A percentile compares a stretch with the other conserved stretches of the same genome.
Evolutionary conservation across 108 stramenopile genomes (phyloP).

Genomic region (Parietichytrium sp.): DNA sequence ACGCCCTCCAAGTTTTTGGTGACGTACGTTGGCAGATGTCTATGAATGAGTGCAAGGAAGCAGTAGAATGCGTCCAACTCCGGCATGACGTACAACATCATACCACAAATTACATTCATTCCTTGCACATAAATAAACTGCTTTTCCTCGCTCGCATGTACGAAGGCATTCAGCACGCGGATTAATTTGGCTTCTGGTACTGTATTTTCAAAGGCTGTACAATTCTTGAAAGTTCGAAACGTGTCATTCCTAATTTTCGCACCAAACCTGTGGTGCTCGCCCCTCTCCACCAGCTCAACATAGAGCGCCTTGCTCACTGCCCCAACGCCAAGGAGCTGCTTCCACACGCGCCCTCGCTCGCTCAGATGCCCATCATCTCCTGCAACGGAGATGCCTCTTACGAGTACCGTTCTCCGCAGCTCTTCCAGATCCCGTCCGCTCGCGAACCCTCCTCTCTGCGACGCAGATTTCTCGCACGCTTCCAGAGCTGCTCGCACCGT

Average conservation of each 20-base stretch:
- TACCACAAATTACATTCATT: slow-evolving; percentile 29
- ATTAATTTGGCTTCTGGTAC: slow-evolving; percentile 22
- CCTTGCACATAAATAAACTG: slow-evolving; percentile 33
- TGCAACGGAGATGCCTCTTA: neutral
- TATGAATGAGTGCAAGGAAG: neutral
- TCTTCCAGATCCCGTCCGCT: too few species aligned
- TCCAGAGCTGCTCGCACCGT: too few species aligned
- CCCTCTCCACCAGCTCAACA: neutral
- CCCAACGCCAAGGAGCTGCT: neutral
- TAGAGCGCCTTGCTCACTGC: neutral
- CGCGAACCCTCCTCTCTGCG: too few species aligned
- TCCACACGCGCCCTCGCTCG: slow-evolving; percentile 11
- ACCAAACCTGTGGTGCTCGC: slow-evolving; percentile 10
- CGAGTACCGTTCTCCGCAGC: neutral
- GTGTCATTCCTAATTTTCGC: slow-evolving; percentile 26
- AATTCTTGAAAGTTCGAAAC: slow-evolving; percentile 33
- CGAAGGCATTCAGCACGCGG: slow-evolving; percentile 8
- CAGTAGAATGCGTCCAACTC: slow-evolving; percentile 27
- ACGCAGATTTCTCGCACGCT: too few species aligned
- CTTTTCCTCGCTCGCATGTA: neutral
- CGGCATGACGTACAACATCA: slow-evolving; percentile 24
- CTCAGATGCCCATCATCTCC: neutral
- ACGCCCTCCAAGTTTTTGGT: slow-evolving; percentile 17
- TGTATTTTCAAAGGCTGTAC: slow-evolving; percentile 13
- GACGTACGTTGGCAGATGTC: slow-evolving; percentile 1